These are phyloP conservation scores for Mycosarcoma mackinlayi DNA, from an alignment of 1,284 basidiomycete genomes.

Conservation along the genomic window DNA sequence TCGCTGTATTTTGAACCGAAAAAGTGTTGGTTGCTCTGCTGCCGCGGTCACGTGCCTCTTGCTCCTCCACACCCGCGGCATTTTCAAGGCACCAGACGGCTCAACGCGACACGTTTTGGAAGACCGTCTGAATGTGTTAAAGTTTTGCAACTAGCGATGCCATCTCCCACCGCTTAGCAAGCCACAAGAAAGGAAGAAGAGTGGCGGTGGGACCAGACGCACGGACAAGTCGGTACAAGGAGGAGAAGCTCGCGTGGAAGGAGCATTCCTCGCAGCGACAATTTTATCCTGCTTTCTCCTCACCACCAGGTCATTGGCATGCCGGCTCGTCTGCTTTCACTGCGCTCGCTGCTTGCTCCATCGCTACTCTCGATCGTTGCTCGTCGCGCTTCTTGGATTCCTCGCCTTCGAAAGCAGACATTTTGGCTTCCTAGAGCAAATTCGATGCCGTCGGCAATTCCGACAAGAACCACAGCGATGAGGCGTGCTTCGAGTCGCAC, in stretches of 20 bases:
- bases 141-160: too few relatives aligned
- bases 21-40: slow-evolving; percentile 15
- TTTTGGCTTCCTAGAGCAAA: background rate
- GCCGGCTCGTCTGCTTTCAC: background rate
- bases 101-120: slow-evolving; percentile 36
- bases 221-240: background rate
- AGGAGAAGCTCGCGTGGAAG: too few relatives aligned
- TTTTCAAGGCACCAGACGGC: slow-evolving; percentile 10
- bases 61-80: slow-evolving; percentile 15
- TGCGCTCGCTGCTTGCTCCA: background rate
- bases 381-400: background rate
- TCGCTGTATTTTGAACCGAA: slow-evolving; percentile 1
- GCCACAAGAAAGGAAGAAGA: background rate
- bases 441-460: slow-evolving; percentile 17
- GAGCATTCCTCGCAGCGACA: too few relatives aligned
- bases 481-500: slow-evolving; percentile 23
- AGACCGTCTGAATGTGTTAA: too few relatives aligned
- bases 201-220: too few relatives aligned
- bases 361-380: background rate
- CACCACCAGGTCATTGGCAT: background rate
- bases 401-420: background rate
- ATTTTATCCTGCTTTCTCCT: background rate
- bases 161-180: too few relatives aligned
- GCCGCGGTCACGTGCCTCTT: slow-evolving; percentile 37
- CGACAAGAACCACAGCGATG: slow-evolving; percentile 1